Evolutionary conservation across 345 rosid genomes (phyloP).

Genomic region (Lumnitzera littorea): DNA sequence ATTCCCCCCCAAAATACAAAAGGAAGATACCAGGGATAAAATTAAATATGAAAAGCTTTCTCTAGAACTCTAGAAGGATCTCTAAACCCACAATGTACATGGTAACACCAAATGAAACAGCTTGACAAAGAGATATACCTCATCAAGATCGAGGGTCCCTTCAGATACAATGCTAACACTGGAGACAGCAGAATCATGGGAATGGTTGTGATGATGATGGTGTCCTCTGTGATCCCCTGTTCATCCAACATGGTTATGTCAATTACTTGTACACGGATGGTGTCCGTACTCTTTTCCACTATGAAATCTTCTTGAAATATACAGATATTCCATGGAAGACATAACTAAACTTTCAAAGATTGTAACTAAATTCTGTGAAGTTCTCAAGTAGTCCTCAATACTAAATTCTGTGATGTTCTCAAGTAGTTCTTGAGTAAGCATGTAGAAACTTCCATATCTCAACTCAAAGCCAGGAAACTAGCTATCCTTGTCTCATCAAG

Average conservation of each 20-base stretch:
- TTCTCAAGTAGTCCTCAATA: too few species aligned
- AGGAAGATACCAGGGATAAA: too few species aligned
- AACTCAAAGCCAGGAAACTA: not conserved
- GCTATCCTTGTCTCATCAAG: not conserved
- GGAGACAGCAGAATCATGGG: constrained; percentile 64
- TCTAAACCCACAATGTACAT: not conserved
- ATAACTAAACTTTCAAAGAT: too few species aligned
- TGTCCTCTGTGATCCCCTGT: constrained; percentile 41
- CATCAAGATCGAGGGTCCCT: constrained; percentile 70
- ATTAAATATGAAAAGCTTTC: too few species aligned
- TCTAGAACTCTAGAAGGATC: too few species aligned
- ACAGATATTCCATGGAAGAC: too few species aligned
- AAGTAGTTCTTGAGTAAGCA: not conserved
- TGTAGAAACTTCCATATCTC: not conserved
- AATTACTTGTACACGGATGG: constrained; percentile 3
- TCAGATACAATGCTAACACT: constrained; percentile 62
- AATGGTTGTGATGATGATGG: constrained; percentile 42
- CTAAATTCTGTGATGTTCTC: too few species aligned
- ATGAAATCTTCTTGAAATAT: not conserved
- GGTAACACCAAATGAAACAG: not conserved
- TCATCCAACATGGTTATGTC: too few species aligned
- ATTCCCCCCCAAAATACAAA: too few species aligned
- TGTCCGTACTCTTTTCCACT: not conserved
- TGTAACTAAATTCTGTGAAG: too few species aligned
- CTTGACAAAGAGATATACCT: constrained; percentile 27